A percentile compares a stretch with the other conserved stretches of the same genome.
Evolutionary conservation across 75 land plant genomes (phyloP).

Genomic region (Cunninghamia lanceolata): DNA sequence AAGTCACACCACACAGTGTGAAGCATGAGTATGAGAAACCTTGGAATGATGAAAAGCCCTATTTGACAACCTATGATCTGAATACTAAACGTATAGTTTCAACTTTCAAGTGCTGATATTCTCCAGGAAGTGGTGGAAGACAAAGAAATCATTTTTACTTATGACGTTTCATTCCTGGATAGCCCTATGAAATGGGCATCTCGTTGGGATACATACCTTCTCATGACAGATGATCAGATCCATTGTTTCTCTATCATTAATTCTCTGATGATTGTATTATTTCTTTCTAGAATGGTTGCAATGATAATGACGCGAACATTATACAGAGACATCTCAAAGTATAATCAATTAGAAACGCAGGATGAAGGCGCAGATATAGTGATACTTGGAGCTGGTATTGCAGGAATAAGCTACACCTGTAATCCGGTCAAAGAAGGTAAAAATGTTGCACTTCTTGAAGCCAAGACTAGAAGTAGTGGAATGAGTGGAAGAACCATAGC

Average conservation of each 20-base stretch:
- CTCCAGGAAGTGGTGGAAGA: constrained; percentile 80
- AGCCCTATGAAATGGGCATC: constrained; percentile 93
- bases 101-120: constrained; percentile 41
- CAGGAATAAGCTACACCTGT: too few species aligned
- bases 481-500: too few species aligned
- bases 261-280: constrained; percentile 90
- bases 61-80: constrained; percentile 73
- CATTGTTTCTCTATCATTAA: constrained; percentile 98
- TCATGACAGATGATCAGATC: too few species aligned
- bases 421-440: too few species aligned
- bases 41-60: constrained; percentile 54
- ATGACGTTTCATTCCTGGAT: constrained; percentile 71
- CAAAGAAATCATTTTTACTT: too few species aligned
- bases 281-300: constrained; percentile 97
- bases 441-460: too few species aligned
- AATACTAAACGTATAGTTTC: constrained; percentile 53
- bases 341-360: constrained; percentile 87
- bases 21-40: constrained; percentile 73
- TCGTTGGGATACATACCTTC: constrained; percentile 91
- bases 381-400: too few species aligned
- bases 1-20: constrained; percentile 77
- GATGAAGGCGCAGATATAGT: too few species aligned
- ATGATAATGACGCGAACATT: constrained; percentile 97
- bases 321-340: constrained; percentile 85
- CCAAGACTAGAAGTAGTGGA: too few species aligned